phyloP scores from a whole-genome alignment of 768 basidiomycete species.

The Leucosporidium creatinivorum region DNA sequence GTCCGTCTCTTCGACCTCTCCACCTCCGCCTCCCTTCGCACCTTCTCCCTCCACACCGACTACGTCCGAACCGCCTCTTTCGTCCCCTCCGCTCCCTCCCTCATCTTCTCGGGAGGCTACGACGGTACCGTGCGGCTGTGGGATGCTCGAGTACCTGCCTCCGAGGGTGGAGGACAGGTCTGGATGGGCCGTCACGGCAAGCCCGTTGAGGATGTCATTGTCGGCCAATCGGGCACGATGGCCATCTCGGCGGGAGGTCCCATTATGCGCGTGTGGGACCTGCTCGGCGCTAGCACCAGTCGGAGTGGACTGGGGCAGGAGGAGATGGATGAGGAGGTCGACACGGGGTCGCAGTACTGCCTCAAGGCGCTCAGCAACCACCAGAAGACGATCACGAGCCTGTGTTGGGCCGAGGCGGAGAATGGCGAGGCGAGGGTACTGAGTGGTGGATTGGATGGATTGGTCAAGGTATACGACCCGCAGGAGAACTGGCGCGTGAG shows the following conservation, averaged over 20 bases:
- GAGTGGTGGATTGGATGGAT: slow-evolving; percentile 86
- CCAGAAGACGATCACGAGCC: slow-evolving; percentile 90
- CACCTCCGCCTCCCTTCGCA: slow-evolving; percentile 69
- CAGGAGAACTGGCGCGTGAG: slow-evolving; percentile 80
- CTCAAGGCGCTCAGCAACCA: slow-evolving; percentile 89
- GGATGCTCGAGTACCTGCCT: slow-evolving; percentile 54
- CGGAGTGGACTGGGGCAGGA: slow-evolving; percentile 3
- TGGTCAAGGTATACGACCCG: slow-evolving; percentile 98
- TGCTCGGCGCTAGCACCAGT: slow-evolving; percentile 62
- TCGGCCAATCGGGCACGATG: slow-evolving; percentile 77
- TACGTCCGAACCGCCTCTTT: slow-evolving; percentile 92
- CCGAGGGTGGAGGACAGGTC: slow-evolving; percentile 73
- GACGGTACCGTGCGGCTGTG: slow-evolving; percentile 83
- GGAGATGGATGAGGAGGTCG: slow-evolving; percentile 14
- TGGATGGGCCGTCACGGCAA: slow-evolving; percentile 55
- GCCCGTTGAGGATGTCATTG: slow-evolving; percentile 86
- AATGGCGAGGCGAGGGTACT: slow-evolving; percentile 68
- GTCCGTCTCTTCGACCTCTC: slow-evolving; percentile 84
- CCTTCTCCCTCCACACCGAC: slow-evolving; percentile 81
- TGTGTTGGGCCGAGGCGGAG: slow-evolving; percentile 45
- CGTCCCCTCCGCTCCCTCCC: slow-evolving; percentile 68
- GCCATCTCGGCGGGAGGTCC: slow-evolving; percentile 83
- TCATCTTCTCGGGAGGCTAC: slow-evolving; percentile 88
- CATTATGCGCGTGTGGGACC: slow-evolving; percentile 88
- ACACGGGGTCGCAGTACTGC: slow-evolving; percentile 53